Evolutionary conservation across 2,329 filamentous ascomycete species (phyloP), one percentile per base, ranked within the genome.

Genomic region (Myriosclerotinia curreyana): DNA sequence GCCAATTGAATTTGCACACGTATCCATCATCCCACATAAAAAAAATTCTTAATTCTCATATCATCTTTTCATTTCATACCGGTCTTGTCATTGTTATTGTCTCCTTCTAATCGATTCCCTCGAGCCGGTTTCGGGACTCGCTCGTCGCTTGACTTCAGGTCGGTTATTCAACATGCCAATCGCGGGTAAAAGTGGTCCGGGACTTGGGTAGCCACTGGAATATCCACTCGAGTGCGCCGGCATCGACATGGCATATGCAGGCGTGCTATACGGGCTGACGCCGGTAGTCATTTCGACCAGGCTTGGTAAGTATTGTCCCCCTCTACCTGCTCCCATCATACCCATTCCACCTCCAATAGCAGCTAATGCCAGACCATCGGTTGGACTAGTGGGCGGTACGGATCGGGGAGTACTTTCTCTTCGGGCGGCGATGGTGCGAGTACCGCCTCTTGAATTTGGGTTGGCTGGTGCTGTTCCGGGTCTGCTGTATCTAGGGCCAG

Each of bases 271-370:
- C 0, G 84, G 83, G 67, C 82, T 85, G 40, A 86, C 78, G 15
- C 86, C 85, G 0, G 85, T 87, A 2, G 86, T 88, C 69, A 88
- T 79, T 72, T 88, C 85, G 44, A 83, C 81, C 20, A 88, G 79
- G 59, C 84, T 81, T 1, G 86, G 86, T n/a, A 88, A 76, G 66
- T 82, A 77, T 60, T 69, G 69, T 5, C 65, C 64, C 8, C 70
- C 71, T 58, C 70, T 66, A 58, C 70, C 67, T 60, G 65, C 67
- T 6, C 66, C 71, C 66, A 70, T 69, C 64, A 71, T 69, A 2
- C 60, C 52, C 62, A 70, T 68, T 15, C 69, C 70, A 46, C 68
- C 63, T 22, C 70, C 69, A 62, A 76, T 73, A 28, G 72, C 69
- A 31, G 74, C 68, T 52, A 76, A 64, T 44, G 69, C 70, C 42